Percentiles rank a stretch among this genome's conserved stretches.
These are phyloP conservation scores for Luvunga scandens DNA, from an alignment of 345 rosid species.

Conservation along the genomic window DNA sequence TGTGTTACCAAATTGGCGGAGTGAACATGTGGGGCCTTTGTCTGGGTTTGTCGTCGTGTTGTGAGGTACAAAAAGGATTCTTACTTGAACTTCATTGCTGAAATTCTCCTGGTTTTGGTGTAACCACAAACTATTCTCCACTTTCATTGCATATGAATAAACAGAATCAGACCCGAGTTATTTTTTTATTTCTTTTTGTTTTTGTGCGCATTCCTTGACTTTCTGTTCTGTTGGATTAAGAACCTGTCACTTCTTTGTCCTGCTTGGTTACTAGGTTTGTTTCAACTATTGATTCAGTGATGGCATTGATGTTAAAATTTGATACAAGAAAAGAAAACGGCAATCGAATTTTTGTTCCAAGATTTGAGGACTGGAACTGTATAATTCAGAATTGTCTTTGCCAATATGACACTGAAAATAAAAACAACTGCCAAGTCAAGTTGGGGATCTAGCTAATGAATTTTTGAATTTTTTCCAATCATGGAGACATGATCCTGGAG, in stretches of 20 bases:
- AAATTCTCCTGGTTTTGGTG: background rate
- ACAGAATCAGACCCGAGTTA: constrained; percentile 41
- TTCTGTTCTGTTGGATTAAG: background rate
- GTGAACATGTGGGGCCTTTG: background rate
- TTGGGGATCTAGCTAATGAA: too few relatives aligned
- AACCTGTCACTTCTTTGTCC: background rate
- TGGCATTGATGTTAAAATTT: background rate
- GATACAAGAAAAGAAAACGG: background rate
- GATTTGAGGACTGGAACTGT: background rate
- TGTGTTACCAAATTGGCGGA: background rate
- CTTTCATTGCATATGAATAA: constrained; percentile 28
- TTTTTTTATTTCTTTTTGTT: background rate
- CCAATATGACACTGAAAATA: too few relatives aligned
- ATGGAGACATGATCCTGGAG: too few relatives aligned
- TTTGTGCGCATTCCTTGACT: background rate
- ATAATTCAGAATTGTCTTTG: too few relatives aligned
- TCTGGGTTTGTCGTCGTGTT: background rate
- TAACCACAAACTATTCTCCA: constrained; percentile 1
- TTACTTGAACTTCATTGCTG: too few relatives aligned
- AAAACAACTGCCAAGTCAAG: too few relatives aligned
- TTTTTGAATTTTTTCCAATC: too few relatives aligned
- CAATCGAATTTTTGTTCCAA: background rate
- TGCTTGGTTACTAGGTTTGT: background rate
- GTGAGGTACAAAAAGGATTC: background rate
- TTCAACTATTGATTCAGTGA: too few relatives aligned